Conservation (phyloP, 1,284 basidiomycete species). For the Ceratobasidium sp. region DNA sequence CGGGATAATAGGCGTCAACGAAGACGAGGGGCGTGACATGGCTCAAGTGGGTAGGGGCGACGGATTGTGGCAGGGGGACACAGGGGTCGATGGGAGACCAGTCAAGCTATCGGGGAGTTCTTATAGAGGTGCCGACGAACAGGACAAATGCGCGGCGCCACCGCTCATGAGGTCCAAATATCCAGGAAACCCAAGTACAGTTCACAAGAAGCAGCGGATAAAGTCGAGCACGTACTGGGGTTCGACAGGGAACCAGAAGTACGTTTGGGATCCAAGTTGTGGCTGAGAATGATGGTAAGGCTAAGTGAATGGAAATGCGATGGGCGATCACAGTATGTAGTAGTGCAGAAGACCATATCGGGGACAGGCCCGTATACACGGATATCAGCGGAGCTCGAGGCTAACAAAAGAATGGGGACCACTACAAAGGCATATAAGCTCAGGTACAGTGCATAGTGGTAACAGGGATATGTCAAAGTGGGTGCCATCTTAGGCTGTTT, state of each 20-base stretch:
- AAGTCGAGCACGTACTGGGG: constrained; percentile 7
- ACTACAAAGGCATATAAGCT: constrained; percentile 5
- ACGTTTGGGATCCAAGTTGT: constrained; percentile 17
- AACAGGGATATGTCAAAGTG: constrained; percentile 1
- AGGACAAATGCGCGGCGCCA: constrained; percentile 32
- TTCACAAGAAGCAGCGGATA: constrained; percentile 21
- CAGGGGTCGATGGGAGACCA: constrained; percentile 5
- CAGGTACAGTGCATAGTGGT: neutral
- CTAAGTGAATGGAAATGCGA: neutral
- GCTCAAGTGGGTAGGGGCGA: neutral
- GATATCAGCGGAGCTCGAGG: constrained; percentile 18
- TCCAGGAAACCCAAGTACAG: constrained; percentile 4
- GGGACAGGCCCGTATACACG: constrained; percentile 2
- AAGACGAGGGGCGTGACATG: constrained; percentile 34
- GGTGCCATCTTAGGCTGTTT: constrained; percentile 10
- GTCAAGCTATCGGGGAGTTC: neutral
- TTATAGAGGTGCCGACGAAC: constrained; percentile 5
- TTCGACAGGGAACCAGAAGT: constrained; percentile 18
- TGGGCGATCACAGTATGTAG: constrained; percentile 12
- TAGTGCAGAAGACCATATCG: constrained; percentile 15
- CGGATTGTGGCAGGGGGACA: constrained; percentile 14
- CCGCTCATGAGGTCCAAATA: constrained; percentile 24
- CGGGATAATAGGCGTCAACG: constrained; percentile 35
- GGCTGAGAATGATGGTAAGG: neutral
- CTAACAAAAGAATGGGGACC: neutral